Base-by-base conservation (phyloP, 2,329 filamentous ascomycete species). In the Fusarium sp. region DNA sequence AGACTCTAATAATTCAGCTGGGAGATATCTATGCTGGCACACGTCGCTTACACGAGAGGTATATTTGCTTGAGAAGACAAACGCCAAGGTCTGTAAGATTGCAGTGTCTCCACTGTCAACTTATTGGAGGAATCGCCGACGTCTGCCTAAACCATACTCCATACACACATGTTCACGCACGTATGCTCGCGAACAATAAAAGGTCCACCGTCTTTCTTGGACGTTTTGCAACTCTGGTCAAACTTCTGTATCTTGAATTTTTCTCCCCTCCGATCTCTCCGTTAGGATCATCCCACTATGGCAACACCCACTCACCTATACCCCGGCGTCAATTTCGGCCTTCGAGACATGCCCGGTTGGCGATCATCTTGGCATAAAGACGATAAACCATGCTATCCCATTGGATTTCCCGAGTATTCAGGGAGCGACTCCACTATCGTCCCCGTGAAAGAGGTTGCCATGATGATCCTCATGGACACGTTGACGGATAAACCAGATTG, bases 401-500 rank as follows among this genome's bases (percentile, higher is more conserved):
- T 47, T 20, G 35, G 57, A 4, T 60, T 42, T 9, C 57, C 49
- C 4, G 21, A 47, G 4, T 41, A 23, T 8, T 3, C 3, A 0
- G 3, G 15, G 3, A n/a, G 15, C 6, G 1, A 12, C 8, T 42
- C 50, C 5, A 8, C 3, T 2, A 24, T 65, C 6, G 41, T 67
- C 8, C 44, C 57, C 1, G 37, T 59, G 9, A 68, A 65, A 26
- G 69, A 71, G 42, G 57, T 68, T 8, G 61, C 63, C 3, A 76
- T 75, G 72, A 62, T 76, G 63, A 56, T 58, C 11, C 39, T 74
- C 5, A 75, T 75, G 66, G 66, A 76, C 33, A 39, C 20, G 8
- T 38, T 74, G 10, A 75, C 72, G 2, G 74, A 75, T 20, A 74
- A 75, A 24, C 65, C 68, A 13, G 62, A 69, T 26, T 75, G 69